Conservation (phyloP, 73 alveolate genomes). For the Stentor roeselii region DNA sequence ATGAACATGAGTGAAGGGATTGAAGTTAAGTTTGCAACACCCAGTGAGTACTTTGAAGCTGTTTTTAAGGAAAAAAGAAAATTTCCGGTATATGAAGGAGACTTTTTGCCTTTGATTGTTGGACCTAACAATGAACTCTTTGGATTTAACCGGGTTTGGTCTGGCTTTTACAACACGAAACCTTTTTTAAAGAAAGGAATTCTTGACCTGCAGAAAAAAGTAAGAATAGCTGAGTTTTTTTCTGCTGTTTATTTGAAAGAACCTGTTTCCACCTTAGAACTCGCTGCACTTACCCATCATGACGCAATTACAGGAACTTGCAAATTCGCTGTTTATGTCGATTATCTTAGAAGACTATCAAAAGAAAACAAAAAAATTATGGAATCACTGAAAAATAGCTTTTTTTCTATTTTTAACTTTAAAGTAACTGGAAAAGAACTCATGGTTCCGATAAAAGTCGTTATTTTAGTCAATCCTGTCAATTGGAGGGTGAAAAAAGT, state of each 20-base stretch:
- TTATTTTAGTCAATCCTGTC: neutral
- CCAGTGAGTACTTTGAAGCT: neutral
- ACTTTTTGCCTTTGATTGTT: neutral
- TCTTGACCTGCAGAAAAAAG: slow-evolving; percentile 12
- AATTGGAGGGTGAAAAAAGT: neutral
- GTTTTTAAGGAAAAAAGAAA: neutral
- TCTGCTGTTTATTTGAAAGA: neutral
- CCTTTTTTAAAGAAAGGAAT: slow-evolving; percentile 42
- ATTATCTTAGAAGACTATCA: neutral
- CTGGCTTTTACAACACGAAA: slow-evolving; percentile 36
- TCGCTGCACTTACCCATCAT: neutral
- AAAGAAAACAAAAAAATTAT: too few relatives aligned
- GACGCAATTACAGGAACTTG: slow-evolving; percentile 20
- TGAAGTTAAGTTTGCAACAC: neutral
- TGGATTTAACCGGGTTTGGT: neutral
- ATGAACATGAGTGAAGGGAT: neutral
- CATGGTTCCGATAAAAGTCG: neutral
- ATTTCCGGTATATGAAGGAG: neutral
- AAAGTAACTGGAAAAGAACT: too few relatives aligned
- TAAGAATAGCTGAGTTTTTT: slow-evolving; percentile 32
- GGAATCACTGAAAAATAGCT: too few relatives aligned
- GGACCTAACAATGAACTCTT: neutral
- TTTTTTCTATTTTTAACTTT: too few relatives aligned
- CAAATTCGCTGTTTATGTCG: neutral
- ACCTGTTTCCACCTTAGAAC: neutral